phyloP scores from a whole-genome alignment of 2,329 filamentous ascomycete species.

The Corinectria fuckeliana region DNA sequence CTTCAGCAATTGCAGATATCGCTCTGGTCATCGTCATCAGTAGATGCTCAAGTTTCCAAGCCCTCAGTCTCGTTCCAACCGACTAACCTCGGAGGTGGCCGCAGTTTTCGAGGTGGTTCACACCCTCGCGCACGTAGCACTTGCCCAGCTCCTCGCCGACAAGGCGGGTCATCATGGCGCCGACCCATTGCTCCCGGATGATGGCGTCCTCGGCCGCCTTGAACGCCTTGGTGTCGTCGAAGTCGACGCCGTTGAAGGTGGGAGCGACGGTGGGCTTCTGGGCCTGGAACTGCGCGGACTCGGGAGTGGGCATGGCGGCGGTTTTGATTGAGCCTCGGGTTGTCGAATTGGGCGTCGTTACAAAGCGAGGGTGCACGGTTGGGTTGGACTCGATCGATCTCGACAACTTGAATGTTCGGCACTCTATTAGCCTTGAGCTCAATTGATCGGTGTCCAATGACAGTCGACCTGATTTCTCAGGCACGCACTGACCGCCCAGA shows the following conservation, averaged over 20 bases:
- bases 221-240: conserved; percentile 79
- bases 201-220: conserved; percentile 85
- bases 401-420: conserved; percentile 32
- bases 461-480: conserved; percentile 40
- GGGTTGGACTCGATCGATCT: conserved; percentile 31
- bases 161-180: conserved; percentile 85
- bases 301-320: conserved; percentile 76
- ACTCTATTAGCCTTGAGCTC: conserved; percentile 39
- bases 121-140: conserved; percentile 83
- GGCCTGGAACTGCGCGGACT: conserved; percentile 81
- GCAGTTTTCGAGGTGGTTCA: conserved; percentile 90
- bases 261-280: conserved; percentile 84
- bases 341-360: conserved; percentile 19
- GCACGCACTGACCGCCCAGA: conserved; percentile 29
- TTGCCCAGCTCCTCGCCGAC: conserved; percentile 84
- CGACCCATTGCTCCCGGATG: conserved; percentile 87
- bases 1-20: conserved; percentile 80
- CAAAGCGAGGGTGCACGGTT: conserved; percentile 26
- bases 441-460: conserved; percentile 37
- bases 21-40: conserved; percentile 58
- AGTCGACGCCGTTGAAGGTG: conserved; percentile 87
- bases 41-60: conserved; percentile 5
- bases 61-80: conserved; percentile 3
- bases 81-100: conserved; percentile 78
- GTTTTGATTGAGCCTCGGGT: conserved; percentile 20